Conservation (phyloP, 2,329 filamentous ascomycete species). For the Fusarium kyushuense region DNA sequence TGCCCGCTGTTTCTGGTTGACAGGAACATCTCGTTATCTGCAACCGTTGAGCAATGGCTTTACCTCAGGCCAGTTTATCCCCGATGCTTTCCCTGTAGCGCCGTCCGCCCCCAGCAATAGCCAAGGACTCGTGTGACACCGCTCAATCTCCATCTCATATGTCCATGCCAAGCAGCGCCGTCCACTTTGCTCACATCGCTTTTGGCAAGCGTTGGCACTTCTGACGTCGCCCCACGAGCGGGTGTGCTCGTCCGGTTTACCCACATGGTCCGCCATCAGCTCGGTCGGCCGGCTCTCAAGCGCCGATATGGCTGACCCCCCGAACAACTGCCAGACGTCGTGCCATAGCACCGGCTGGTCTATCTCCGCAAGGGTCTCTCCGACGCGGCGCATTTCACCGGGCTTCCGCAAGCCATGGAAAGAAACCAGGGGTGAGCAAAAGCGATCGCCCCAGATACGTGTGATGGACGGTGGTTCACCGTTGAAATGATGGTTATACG, state of each 20-base stretch:
- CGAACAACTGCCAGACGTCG: constrained; percentile 64
- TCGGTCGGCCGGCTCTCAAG: constrained; percentile 55
- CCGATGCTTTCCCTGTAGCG: constrained; percentile 48
- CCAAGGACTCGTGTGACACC: constrained; percentile 64
- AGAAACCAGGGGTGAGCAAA: constrained; percentile 66
- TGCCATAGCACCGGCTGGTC: constrained; percentile 61
- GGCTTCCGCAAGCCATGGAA: constrained; percentile 64
- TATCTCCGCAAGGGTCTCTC: constrained; percentile 55
- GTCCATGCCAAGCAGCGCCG: constrained; percentile 64
- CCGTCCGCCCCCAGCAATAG: constrained; percentile 57
- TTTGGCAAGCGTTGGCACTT: constrained; percentile 58
- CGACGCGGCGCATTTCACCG: constrained; percentile 60
- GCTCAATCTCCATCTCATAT: constrained; percentile 56
- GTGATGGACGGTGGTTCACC: constrained; percentile 64
- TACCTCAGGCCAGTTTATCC: constrained; percentile 51
- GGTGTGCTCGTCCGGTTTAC: constrained; percentile 59
- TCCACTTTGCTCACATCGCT: constrained; percentile 56
- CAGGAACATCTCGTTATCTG: constrained; percentile 25
- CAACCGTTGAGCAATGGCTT: constrained; percentile 47
- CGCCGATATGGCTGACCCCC: constrained; percentile 54
- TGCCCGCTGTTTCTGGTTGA: constrained; percentile 1
- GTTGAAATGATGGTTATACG: constrained; percentile 67
- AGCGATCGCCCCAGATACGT: constrained; percentile 61
- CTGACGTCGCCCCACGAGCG: constrained; percentile 54
- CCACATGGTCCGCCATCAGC: constrained; percentile 62